phyloP scores from a whole-genome alignment of 2,329 filamentous ascomycete species.

The Sclerotinia sclerotiorum region DNA sequence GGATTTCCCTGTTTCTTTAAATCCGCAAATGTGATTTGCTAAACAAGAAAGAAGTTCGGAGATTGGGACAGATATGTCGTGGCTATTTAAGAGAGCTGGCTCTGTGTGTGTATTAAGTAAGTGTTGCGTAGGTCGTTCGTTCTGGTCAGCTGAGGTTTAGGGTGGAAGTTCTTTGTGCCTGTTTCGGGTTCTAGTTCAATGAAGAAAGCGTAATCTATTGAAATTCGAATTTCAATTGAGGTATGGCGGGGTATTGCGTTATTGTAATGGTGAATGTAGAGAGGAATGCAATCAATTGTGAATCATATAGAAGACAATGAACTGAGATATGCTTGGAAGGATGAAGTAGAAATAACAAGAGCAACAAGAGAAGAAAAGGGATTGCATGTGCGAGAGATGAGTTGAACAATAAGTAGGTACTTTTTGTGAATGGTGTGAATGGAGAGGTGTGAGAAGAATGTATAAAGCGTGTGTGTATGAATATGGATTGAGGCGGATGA shows the following conservation, averaged over 20 bases:
- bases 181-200: constrained; percentile 33
- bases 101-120: constrained; percentile 16
- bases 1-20: constrained; percentile 18
- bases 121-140: constrained; percentile 24
- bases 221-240: constrained; percentile 12
- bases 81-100: constrained; percentile 22
- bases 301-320: neutral
- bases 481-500: constrained; percentile 21
- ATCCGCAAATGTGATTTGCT: constrained; percentile 5
- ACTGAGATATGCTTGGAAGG: neutral
- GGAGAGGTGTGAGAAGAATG: neutral
- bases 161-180: constrained; percentile 35
- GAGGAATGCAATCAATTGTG: constrained; percentile 29
- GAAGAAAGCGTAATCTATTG: constrained; percentile 25
- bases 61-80: constrained; percentile 17
- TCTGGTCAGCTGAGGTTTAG: constrained; percentile 35
- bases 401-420: constrained; percentile 13
- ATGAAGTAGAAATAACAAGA: neutral
- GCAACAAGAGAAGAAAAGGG: neutral
- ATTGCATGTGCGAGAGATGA: constrained; percentile 8
- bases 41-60: neutral
- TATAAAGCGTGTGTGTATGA: constrained; percentile 12
- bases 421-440: neutral
- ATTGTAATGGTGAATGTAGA: constrained; percentile 25
- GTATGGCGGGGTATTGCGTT: constrained; percentile 22